Conservation (phyloP, 1,284 basidiomycete genomes). For the Malassezia arunalokei region DNA sequence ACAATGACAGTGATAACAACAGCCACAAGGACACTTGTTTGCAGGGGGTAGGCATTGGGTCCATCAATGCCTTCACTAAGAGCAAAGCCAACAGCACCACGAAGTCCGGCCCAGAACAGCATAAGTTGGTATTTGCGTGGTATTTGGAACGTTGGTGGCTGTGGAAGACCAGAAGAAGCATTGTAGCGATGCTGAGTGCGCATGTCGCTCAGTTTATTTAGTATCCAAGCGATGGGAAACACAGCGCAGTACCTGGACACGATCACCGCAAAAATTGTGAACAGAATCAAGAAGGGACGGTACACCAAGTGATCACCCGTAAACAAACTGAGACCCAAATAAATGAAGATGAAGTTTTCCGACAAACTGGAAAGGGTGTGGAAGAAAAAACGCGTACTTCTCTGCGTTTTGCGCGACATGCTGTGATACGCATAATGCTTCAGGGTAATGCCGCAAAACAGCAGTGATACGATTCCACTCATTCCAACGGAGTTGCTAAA, state of each 20-base stretch:
- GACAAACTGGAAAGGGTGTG: conserved; percentile 50
- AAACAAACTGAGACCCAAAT: conserved; percentile 89
- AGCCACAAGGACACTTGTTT: conserved; percentile 86
- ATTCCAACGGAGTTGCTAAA: conserved; percentile 88
- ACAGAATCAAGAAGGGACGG: conserved; percentile 79
- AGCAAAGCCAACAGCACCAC: conserved; percentile 92
- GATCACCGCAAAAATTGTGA: conserved; percentile 61
- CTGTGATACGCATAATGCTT: conserved; percentile 99
- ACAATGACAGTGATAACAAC: conserved; percentile 89
- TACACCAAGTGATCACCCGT: conserved; percentile 77
- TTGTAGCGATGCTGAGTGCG: conserved; percentile 55
- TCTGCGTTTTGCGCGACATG: conserved; percentile 88
- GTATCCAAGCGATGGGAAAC: conserved; percentile 85
- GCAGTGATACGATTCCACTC: conserved; percentile 92
- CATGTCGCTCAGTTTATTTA: conserved; percentile 77
- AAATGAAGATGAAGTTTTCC: conserved; percentile 99
- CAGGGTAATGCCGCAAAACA: conserved; percentile 97
- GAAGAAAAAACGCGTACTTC: conserved; percentile 74
- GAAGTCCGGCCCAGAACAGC: conserved; percentile 95
- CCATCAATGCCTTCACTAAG: conserved; percentile 89
- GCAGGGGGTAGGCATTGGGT: conserved; percentile 72
- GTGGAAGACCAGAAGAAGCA: conserved; percentile 23
- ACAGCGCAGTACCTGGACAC: conserved; percentile 91
- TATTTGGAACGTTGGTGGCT: conserved; percentile 8
- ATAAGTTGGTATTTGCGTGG: conserved; percentile 45